Evolutionary conservation across 345 rosid species (phyloP).

Genomic region (Camelina neglecta): DNA sequence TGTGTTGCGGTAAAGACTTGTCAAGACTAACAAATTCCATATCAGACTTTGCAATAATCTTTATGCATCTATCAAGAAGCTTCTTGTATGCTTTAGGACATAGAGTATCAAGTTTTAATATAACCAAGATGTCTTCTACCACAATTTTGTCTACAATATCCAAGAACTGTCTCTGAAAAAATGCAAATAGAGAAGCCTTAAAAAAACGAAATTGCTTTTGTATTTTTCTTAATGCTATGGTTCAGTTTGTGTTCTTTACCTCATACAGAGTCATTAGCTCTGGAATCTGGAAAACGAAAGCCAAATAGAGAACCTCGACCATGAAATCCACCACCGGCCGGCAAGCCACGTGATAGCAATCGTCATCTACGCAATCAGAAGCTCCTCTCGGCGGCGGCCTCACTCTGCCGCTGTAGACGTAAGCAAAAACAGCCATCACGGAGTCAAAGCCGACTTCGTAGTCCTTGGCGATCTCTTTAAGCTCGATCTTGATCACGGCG

Average conservation of each 20-base stretch:
- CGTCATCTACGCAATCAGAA: slow-evolving; percentile 68
- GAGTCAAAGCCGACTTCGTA: slow-evolving; percentile 62
- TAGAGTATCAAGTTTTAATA: slow-evolving; percentile 58
- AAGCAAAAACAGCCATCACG: slow-evolving; percentile 60
- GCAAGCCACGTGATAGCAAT: slow-evolving; percentile 73
- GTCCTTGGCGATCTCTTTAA: slow-evolving; percentile 66
- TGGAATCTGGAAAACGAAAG: slow-evolving; percentile 65
- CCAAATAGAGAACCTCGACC: slow-evolving; percentile 74
- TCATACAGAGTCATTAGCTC: slow-evolving; percentile 71
- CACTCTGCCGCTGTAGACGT: slow-evolving; percentile 72
- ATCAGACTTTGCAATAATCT: slow-evolving; percentile 63
- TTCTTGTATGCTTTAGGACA: slow-evolving; percentile 65
- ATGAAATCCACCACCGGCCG: slow-evolving; percentile 68
- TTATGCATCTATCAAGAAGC: slow-evolving; percentile 54
- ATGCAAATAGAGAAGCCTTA: slow-evolving; percentile 13
- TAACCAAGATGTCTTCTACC: slow-evolving; percentile 63
- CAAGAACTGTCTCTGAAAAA: slow-evolving; percentile 66
- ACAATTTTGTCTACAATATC: slow-evolving; percentile 67
- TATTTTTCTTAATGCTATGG: background rate
- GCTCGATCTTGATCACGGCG: slow-evolving; percentile 44
- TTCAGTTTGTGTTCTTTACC: slow-evolving; percentile 44
- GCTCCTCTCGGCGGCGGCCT: slow-evolving; percentile 54
- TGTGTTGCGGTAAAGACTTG: slow-evolving; percentile 60
- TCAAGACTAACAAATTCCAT: slow-evolving; percentile 64
- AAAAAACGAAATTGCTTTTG: background rate